Percentiles rank a stretch among this genome's conserved stretches.
Evolutionary conservation across 805 yeast genomes (phyloP).

Genomic region (Starmera amethionina): DNA sequence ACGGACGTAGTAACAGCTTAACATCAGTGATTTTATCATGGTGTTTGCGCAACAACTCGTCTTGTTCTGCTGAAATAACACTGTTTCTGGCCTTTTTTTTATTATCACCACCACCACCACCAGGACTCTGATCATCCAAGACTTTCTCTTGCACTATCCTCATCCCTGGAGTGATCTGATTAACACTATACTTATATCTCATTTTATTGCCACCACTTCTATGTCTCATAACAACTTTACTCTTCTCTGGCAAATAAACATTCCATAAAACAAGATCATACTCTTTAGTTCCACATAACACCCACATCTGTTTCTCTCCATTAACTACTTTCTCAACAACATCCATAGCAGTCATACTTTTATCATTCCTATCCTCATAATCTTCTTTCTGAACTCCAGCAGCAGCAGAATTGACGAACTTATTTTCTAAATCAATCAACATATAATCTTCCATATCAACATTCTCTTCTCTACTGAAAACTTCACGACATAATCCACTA

Average conservation of each 20-base stretch:
- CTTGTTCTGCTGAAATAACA: slow-evolving; percentile 33
- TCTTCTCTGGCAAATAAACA: slow-evolving; percentile 20
- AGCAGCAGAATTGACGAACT: not conserved
- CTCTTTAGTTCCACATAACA: slow-evolving; percentile 3
- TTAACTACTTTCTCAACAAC: slow-evolving; percentile 1
- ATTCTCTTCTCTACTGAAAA: slow-evolving; percentile 16
- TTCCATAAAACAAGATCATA: slow-evolving; percentile 28
- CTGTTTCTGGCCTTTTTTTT: slow-evolving; percentile 20
- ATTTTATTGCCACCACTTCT: not conserved
- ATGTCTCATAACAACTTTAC: slow-evolving; percentile 19
- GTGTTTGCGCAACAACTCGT: slow-evolving; percentile 33
- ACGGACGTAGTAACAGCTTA: slow-evolving; percentile 36
- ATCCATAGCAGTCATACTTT: not conserved
- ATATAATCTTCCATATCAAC: slow-evolving; percentile 9
- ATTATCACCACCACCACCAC: slow-evolving; percentile 3
- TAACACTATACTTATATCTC: slow-evolving; percentile 4
- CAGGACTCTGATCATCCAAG: slow-evolving; percentile 3
- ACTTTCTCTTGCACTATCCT: slow-evolving; percentile 31
- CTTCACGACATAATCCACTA: slow-evolving; percentile 43
- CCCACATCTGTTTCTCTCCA: slow-evolving; percentile 6
- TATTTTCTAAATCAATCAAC: slow-evolving; percentile 9
- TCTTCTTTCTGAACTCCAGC: slow-evolving; percentile 1
- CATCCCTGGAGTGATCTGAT: slow-evolving; percentile 29
- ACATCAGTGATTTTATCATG: slow-evolving; percentile 43
- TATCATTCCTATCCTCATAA: not conserved